Evolutionary conservation across 768 basidiomycete genomes (phyloP).

Genomic region (Amanita pseudoporphyria): DNA sequence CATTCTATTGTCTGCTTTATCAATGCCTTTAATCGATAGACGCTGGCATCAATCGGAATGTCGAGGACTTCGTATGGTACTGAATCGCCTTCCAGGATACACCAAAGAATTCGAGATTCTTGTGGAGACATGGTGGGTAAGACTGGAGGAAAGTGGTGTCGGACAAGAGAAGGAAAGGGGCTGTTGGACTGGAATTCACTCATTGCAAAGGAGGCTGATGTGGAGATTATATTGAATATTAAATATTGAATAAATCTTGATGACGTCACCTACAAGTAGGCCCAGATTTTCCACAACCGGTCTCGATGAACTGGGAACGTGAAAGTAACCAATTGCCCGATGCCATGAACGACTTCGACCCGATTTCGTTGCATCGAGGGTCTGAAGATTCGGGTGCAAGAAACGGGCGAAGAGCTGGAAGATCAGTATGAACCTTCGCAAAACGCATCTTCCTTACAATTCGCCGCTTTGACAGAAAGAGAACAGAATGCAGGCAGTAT

Average conservation of each 20-base stretch:
- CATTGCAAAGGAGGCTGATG: constrained; percentile 34
- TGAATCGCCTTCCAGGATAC: neutral
- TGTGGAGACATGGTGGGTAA: constrained; percentile 2
- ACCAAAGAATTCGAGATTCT: constrained; percentile 1
- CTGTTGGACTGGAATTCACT: constrained; percentile 1
- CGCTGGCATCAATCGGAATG: constrained; percentile 1
- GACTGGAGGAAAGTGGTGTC: neutral
- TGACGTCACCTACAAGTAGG: no score
- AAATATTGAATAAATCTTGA: no score
- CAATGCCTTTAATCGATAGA: neutral
- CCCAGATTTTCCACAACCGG: no score
- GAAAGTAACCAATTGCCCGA: no score
- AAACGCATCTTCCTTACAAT: neutral
- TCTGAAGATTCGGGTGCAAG: neutral
- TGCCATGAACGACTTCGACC: neutral
- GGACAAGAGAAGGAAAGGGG: neutral
- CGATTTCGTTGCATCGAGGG: neutral
- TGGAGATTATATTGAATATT: no score
- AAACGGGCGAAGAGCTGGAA: neutral
- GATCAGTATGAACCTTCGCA: neutral
- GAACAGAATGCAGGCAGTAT: neutral
- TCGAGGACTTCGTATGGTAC: neutral
- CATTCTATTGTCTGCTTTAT: neutral
- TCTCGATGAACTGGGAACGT: neutral
- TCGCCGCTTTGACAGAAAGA: neutral